phyloP scores from a whole-genome alignment of 345 rosid species.

The Hibiscus syriacus region DNA sequence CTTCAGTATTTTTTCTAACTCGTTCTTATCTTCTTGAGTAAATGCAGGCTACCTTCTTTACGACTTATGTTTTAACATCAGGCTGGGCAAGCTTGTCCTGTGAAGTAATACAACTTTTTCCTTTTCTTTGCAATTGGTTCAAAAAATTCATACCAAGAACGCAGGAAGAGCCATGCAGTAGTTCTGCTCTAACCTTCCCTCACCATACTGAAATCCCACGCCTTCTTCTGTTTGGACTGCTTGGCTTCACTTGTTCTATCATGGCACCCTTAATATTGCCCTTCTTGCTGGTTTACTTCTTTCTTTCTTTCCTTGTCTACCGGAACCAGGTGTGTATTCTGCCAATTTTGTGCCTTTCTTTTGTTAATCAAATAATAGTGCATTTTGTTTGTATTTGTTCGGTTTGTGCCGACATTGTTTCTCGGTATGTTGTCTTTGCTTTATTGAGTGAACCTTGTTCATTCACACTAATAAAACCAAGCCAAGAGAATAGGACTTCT shows the following conservation, averaged over 20 bases:
- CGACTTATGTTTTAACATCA: constrained; percentile 69
- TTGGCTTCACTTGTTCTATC: constrained; percentile 85
- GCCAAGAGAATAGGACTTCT: background rate
- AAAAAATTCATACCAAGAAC: constrained; percentile 34
- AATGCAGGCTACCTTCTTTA: constrained; percentile 86
- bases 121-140: constrained; percentile 35
- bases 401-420: background rate
- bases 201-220: constrained; percentile 87
- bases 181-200: constrained; percentile 48
- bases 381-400: background rate
- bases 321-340: constrained; percentile 59
- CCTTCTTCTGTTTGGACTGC: constrained; percentile 67
- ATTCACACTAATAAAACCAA: background rate
- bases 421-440: background rate
- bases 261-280: constrained; percentile 85
- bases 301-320: constrained; percentile 61
- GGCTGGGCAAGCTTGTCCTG: constrained; percentile 66
- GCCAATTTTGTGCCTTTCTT: background rate
- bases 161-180: constrained; percentile 32
- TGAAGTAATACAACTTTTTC: constrained; percentile 51
- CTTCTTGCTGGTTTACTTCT: constrained; percentile 61
- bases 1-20: background rate
- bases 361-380: background rate
- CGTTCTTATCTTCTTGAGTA: constrained; percentile 7
- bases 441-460: too few relatives aligned